Conservation (phyloP, 1,284 basidiomycete genomes). For the Pterulicium gracile region DNA sequence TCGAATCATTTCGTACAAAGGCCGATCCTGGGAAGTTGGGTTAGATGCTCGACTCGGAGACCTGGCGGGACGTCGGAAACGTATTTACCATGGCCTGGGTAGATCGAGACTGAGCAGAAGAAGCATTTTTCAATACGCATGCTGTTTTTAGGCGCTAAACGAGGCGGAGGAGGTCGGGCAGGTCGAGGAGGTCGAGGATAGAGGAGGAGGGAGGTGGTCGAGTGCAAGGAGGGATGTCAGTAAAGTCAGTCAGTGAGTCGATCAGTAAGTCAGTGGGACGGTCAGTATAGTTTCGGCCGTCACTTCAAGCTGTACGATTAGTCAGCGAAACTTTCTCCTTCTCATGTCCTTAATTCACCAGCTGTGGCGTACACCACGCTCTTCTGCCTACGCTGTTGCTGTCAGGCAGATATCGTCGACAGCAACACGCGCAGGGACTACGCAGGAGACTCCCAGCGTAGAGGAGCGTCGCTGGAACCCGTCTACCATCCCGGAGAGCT, state of each 20-base stretch:
- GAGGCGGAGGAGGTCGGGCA: no score
- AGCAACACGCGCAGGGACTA: background rate
- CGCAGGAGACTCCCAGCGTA: background rate
- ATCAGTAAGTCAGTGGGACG: no score
- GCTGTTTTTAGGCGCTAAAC: background rate
- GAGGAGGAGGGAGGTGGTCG: no score
- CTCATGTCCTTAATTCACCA: background rate
- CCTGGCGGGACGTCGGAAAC: background rate
- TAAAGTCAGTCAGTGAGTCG: no score
- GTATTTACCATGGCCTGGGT: conserved; percentile 80
- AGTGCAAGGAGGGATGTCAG: no score
- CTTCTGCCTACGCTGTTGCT: background rate
- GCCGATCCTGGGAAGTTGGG: conserved; percentile 51
- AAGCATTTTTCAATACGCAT: conserved; percentile 90
- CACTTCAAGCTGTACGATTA: no score
- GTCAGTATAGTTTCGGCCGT: no score
- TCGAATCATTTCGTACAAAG: conserved; percentile 94
- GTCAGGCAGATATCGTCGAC: background rate
- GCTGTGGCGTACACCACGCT: background rate
- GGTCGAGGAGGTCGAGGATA: no score
- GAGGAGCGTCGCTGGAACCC: background rate
- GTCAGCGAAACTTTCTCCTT: conserved; percentile 1
- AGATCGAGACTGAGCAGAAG: conserved; percentile 89
- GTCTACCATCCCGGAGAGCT: background rate
- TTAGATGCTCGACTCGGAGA: background rate